phyloP scores from a whole-genome alignment of 371 early-diverging fungal genomes.

The Conidiobolus incongruus region DNA sequence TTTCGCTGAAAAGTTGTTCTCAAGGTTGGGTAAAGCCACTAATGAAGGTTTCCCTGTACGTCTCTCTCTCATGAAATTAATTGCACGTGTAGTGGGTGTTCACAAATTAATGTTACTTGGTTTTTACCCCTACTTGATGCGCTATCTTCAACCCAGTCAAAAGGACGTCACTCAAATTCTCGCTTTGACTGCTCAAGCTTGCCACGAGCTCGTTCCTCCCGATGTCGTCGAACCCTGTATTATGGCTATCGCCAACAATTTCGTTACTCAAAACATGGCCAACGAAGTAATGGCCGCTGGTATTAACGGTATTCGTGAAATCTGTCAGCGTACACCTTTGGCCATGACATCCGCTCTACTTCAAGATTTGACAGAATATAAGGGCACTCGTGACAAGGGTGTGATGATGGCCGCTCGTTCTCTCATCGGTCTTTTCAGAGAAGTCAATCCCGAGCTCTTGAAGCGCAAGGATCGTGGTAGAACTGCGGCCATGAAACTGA shows the following conservation, averaged over 20 bases:
- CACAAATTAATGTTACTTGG: constrained; percentile 74
- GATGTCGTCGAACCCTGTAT: constrained; percentile 68
- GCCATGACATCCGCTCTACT: constrained; percentile 72
- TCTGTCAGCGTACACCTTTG: constrained; percentile 71
- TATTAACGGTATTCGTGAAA: constrained; percentile 80
- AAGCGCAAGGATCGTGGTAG: constrained; percentile 55
- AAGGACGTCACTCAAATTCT: constrained; percentile 80
- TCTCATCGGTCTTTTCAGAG: constrained; percentile 70
- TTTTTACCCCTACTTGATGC: constrained; percentile 71
- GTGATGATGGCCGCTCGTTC: constrained; percentile 82
- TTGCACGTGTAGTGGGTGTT: constrained; percentile 78
- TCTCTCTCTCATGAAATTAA: constrained; percentile 72
- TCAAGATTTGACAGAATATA: constrained; percentile 73
- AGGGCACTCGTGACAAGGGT: constrained; percentile 76
- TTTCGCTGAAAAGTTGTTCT: constrained; percentile 78
- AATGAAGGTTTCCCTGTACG: constrained; percentile 71
- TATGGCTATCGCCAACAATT: constrained; percentile 79
- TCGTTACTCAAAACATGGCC: constrained; percentile 73
- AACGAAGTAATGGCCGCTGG: constrained; percentile 87
- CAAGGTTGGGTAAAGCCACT: constrained; percentile 29
- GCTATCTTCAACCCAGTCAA: constrained; percentile 85
- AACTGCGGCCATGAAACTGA: constrained; percentile 24
- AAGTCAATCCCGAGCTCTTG: constrained; percentile 81
- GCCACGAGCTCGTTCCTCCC: constrained; percentile 81
- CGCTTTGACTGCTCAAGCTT: constrained; percentile 71